Conservation (phyloP, 495 filamentous ascomycete genomes). For the Jackrogersella multiformis region DNA sequence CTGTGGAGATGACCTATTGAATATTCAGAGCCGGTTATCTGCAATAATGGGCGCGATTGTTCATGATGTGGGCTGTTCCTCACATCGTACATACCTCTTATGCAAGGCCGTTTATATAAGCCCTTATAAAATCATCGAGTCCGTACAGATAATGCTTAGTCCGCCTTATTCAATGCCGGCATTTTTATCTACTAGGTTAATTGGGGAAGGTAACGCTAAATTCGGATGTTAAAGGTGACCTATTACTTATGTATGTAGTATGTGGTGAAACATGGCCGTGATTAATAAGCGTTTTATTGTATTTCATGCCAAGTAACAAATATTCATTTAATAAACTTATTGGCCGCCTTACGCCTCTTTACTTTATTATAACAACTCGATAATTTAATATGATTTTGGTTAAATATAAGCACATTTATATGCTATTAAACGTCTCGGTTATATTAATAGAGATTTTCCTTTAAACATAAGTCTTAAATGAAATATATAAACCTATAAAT, state of each 20-base stretch:
- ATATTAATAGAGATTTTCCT: too few relatives aligned
- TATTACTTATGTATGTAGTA: not conserved
- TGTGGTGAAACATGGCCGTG: conserved; percentile 7
- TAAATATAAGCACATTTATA: too few relatives aligned
- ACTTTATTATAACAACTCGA: not conserved
- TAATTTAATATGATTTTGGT: not conserved
- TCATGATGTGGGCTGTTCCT: not conserved
- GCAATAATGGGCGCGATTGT: not conserved
- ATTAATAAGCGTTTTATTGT: too few relatives aligned
- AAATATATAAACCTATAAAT: not conserved
- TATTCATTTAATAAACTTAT: too few relatives aligned
- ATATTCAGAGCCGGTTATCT: not conserved
- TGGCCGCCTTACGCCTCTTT: not conserved
- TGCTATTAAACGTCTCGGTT: too few relatives aligned
- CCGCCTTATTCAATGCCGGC: not conserved
- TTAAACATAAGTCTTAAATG: too few relatives aligned
- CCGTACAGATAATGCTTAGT: not conserved
- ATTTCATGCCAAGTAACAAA: too few relatives aligned
- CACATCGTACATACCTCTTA: not conserved
- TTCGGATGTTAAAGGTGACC: not conserved
- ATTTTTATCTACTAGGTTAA: not conserved
- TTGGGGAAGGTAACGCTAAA: not conserved
- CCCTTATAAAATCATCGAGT: not conserved
- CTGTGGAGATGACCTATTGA: not conserved
- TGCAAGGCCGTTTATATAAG: conserved; percentile 1